Conservation (phyloP, 169 alveolate genomes). For the Babesia gibsoni region DNA sequence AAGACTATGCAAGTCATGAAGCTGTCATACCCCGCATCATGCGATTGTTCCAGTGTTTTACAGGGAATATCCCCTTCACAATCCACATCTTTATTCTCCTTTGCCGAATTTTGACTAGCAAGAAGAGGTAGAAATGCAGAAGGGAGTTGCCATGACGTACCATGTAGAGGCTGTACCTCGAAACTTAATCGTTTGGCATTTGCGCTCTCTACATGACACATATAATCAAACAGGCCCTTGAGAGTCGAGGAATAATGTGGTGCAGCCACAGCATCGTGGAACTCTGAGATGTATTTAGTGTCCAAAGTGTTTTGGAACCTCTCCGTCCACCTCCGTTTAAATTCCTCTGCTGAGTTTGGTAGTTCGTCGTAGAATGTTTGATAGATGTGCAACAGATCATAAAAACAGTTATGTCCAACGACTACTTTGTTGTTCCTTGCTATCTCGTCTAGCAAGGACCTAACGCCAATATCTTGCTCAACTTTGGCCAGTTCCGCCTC, state of each 20-base stretch:
- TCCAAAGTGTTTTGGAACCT: constrained; percentile 76
- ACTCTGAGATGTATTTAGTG: constrained; percentile 79
- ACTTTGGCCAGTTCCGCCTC: constrained; percentile 66
- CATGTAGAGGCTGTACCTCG: constrained; percentile 17
- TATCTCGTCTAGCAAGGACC: constrained; percentile 78
- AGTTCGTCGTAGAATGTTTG: constrained; percentile 82
- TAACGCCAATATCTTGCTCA: constrained; percentile 77
- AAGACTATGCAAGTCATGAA: constrained; percentile 81
- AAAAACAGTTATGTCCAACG: constrained; percentile 87
- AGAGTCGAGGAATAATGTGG: constrained; percentile 76
- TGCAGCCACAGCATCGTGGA: constrained; percentile 73
- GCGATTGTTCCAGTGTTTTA: constrained; percentile 36
- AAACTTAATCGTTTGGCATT: neutral
- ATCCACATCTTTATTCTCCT: too few species aligned
- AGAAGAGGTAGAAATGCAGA: constrained; percentile 7
- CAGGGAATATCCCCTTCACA: too few species aligned
- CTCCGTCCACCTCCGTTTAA: constrained; percentile 78
- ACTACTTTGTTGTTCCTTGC: constrained; percentile 64
- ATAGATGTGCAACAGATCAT: constrained; percentile 81
- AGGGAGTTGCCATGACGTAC: constrained; percentile 40
- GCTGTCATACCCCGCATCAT: constrained; percentile 86
- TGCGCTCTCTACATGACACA: constrained; percentile 23
- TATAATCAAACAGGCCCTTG: constrained; percentile 70
- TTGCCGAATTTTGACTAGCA: neutral
- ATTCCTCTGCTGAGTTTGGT: constrained; percentile 74